Conservation (phyloP, 2,329 filamentous ascomycete species). For the Xylaria sp. region DNA sequence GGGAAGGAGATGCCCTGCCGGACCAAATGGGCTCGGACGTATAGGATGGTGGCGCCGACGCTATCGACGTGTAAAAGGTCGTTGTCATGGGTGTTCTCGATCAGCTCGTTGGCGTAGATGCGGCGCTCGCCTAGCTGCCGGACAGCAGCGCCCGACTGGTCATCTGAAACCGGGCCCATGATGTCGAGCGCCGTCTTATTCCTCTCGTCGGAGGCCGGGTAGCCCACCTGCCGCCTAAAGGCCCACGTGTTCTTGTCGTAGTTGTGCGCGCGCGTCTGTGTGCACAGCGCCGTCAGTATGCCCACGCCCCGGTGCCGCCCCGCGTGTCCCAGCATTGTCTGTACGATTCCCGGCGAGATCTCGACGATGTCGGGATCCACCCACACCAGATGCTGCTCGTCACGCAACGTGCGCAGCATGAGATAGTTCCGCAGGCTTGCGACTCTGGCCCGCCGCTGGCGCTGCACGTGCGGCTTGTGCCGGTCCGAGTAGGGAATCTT, state of each 20-base stretch:
- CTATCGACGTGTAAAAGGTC: conserved; percentile 44
- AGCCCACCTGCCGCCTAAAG: conserved; percentile 20
- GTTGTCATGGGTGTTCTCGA: conserved; percentile 36
- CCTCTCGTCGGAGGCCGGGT: not conserved
- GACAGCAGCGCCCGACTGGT: conserved; percentile 25
- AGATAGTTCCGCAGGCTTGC: conserved; percentile 43
- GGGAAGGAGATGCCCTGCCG: conserved; percentile 44
- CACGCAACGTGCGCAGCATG: conserved; percentile 39
- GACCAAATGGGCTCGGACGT: conserved; percentile 42
- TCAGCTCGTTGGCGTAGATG: conserved; percentile 33
- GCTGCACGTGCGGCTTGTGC: conserved; percentile 34
- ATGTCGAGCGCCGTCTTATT: conserved; percentile 20
- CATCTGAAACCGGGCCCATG: conserved; percentile 31
- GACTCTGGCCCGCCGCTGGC: conserved; percentile 36
- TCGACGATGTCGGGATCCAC: conserved; percentile 46
- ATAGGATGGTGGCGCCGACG: conserved; percentile 45
- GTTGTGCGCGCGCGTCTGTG: conserved; percentile 40
- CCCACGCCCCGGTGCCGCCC: conserved; percentile 35
- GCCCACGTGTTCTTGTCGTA: conserved; percentile 47
- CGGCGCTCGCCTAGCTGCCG: conserved; percentile 31
- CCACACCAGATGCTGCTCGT: conserved; percentile 45
- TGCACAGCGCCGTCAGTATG: conserved; percentile 43
- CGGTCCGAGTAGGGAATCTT: conserved; percentile 32
- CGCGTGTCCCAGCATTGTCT: conserved; percentile 41
- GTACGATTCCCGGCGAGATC: conserved; percentile 40